Conservation (phyloP, 768 basidiomycete species). For the Tulasnella sp. region DNA sequence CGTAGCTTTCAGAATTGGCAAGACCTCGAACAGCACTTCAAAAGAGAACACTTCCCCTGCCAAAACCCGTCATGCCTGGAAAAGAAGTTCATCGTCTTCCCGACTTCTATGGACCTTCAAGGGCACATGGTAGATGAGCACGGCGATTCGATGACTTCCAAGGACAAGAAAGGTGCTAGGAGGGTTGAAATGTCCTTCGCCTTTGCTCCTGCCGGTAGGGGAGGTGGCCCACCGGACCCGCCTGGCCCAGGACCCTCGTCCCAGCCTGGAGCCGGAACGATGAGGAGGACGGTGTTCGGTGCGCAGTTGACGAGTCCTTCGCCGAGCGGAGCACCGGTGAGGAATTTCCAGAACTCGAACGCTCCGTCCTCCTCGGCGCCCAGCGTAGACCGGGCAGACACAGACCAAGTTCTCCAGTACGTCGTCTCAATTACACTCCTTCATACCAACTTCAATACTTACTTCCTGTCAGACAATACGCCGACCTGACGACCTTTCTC, state of each 20-base stretch:
- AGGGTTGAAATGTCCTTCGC: slow-evolving; percentile 60
- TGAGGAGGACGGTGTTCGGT: slow-evolving; percentile 2
- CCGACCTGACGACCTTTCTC: slow-evolving; percentile 53
- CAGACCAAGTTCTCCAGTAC: neutral
- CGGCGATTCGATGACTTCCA: slow-evolving; percentile 56
- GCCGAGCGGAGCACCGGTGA: neutral
- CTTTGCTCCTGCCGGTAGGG: slow-evolving; percentile 24
- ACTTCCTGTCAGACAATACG: slow-evolving; percentile 42
- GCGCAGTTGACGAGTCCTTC: neutral
- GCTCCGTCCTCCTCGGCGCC: neutral
- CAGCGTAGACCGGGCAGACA: neutral
- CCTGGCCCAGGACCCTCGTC: neutral
- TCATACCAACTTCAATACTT: neutral
- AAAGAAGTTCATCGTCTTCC: slow-evolving; percentile 92
- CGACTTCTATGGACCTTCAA: slow-evolving; percentile 73
- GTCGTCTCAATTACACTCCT: neutral
- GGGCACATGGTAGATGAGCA: slow-evolving; percentile 85
- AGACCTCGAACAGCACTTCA: slow-evolving; percentile 30
- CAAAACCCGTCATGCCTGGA: slow-evolving; percentile 58
- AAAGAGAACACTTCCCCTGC: slow-evolving; percentile 64
- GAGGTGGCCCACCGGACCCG: slow-evolving; percentile 24
- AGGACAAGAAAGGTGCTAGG: slow-evolving; percentile 56
- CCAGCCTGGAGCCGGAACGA: neutral
- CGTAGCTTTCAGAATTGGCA: slow-evolving; percentile 70
- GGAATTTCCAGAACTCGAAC: neutral